Conservation (phyloP, 345 rosid genomes). For the Citropsis articulata region DNA sequence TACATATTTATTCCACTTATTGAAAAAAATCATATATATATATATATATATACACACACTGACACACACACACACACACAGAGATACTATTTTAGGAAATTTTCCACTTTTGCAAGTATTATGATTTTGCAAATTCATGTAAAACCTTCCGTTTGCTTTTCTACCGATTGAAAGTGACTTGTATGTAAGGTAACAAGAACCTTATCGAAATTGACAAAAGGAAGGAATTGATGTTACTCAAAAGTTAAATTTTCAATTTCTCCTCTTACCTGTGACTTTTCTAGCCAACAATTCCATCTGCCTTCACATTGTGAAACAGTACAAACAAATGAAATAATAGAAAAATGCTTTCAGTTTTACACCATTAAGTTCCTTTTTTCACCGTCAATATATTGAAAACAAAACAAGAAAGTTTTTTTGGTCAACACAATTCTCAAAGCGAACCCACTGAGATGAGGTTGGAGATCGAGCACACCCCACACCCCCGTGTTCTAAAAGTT, state of each 20-base stretch:
- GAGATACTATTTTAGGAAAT: too few species aligned
- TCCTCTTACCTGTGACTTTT: too few species aligned
- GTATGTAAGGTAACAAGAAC: neutral
- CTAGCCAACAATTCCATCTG: neutral
- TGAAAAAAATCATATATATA: too few species aligned
- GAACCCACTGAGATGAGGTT: neutral
- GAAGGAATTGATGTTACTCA: neutral
- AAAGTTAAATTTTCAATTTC: neutral
- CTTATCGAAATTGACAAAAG: neutral
- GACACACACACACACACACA: too few species aligned
- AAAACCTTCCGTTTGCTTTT: neutral
- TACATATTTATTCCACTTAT: too few species aligned
- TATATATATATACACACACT: too few species aligned
- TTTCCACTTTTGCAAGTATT: too few species aligned
- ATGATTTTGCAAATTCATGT: too few species aligned
- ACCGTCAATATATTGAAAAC: neutral
- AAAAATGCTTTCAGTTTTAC: neutral
- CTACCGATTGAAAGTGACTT: neutral
- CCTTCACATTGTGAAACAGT: neutral
- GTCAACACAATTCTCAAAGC: neutral
- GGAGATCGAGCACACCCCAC: conserved; percentile 18
- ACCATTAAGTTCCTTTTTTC: neutral
- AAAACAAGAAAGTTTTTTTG: neutral
- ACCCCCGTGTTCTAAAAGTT: conserved; percentile 24
- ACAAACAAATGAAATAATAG: neutral